Base-by-base conservation (phyloP, 202 grass and related monocot genomes). In the Setaria italica region DNA sequence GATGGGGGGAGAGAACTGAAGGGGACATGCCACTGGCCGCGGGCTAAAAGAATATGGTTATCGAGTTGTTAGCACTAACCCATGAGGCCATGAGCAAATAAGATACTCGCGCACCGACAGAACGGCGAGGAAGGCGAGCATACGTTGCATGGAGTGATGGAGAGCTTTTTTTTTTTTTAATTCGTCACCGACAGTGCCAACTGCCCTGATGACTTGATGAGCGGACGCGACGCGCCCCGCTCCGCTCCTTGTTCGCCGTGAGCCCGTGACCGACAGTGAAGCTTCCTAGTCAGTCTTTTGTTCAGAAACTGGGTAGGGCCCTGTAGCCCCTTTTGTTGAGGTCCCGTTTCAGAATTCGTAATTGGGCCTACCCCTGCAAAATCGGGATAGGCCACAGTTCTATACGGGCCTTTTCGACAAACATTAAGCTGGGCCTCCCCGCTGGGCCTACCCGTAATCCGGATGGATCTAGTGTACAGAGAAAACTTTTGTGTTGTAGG, bases 181-280 rank as follows among this genome's bases (percentile, higher is more conserved):
- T 33, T 85, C 81, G 60, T 39, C 81, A 88, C 81, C 87, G 81
- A 88, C 87, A 67, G 77, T 56, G 17, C 67, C 77, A 74, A 17
- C 35, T n/a, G 77, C 20, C 76, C 8, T 59, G n/a, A 2, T 54
- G 54, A 72, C 20, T 58, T 35, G 20, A 3, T 63, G 54, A 72
- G 32, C 75, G 4, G 14, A 72, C 67, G 65, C 20, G 55, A 56
- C 55, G 56, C 20, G 20, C 67, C 9, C 50, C 47, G 9, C 45
- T 48, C 50, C 47, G 9, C 45, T 48, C 39, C 75, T 20, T 47
- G 58, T 17, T 60, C n/a, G 21, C 4, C 57, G 58, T 25, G 25
- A 25, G 25, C 25, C 39, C 5, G 39, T 30, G 58, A 62, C 58
- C 58, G 58, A 62, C 58, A 29, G 3, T 29, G n/a, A 60, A 19